phyloP scores from a whole-genome alignment of 768 basidiomycete genomes.

The Boletus speciosus region DNA sequence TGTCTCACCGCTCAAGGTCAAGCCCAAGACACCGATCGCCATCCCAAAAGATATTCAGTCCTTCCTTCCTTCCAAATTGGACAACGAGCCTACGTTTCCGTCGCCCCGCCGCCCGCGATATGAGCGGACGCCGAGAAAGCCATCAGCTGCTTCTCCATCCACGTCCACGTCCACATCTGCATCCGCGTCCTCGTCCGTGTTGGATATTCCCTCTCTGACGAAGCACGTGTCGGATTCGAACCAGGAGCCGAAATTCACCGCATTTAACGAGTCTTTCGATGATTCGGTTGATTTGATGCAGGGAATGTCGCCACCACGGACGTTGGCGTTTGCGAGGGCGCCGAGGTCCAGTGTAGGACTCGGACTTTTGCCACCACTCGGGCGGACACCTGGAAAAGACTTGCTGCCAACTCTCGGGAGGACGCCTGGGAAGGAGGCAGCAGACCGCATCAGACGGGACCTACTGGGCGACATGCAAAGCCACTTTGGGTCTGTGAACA shows the following conservation, averaged over 20 bases:
- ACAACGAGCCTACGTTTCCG: conserved; percentile 53
- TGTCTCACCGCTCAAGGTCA: conserved; percentile 53
- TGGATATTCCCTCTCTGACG: conserved; percentile 55
- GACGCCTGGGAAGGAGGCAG: conserved; percentile 73
- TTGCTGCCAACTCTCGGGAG: conserved; percentile 42
- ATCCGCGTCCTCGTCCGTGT: conserved; percentile 32
- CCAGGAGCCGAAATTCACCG: conserved; percentile 37
- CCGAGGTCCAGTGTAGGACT: conserved; percentile 33
- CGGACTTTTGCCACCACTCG: conserved; percentile 36
- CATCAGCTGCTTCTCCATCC: conserved; percentile 2
- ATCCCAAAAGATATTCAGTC: conserved; percentile 53
- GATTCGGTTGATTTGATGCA: conserved; percentile 38
- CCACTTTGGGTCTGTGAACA: conserved; percentile 23
- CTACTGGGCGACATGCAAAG: conserved; percentile 54
- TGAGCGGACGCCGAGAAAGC: conserved; percentile 30
- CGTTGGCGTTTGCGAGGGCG: conserved; percentile 47
- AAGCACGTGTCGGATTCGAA: conserved; percentile 35
- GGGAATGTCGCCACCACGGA: conserved; percentile 54
- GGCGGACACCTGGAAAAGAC: conserved; percentile 67
- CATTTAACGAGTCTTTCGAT: conserved; percentile 34
- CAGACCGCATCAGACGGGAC: conserved; percentile 62
- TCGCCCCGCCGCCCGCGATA: conserved; percentile 32
- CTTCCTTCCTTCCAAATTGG: conserved; percentile 64
- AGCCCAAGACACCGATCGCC: conserved; percentile 55
- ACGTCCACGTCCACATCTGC: conserved; percentile 30